A percentile compares a stretch with the other conserved stretches of the same genome.
Evolutionary conservation across 2,329 filamentous ascomycete genomes (phyloP).

Genomic region (Calonectria montana): DNA sequence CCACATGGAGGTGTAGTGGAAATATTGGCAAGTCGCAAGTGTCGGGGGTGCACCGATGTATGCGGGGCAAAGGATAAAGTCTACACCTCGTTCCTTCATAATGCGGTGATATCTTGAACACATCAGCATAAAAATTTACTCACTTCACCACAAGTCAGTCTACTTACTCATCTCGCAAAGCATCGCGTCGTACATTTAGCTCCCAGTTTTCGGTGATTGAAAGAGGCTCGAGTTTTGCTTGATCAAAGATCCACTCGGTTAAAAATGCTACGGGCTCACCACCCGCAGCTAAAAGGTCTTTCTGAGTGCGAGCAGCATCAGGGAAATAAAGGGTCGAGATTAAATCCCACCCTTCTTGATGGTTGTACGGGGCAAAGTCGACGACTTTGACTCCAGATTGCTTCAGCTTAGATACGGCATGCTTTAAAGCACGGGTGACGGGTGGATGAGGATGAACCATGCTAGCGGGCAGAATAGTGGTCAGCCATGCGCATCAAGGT

Average conservation of each 20-base stretch:
- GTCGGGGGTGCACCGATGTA: conserved; percentile 37
- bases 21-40: conserved; percentile 38
- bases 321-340: conserved; percentile 37
- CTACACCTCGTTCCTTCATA: conserved; percentile 38
- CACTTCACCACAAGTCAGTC: not conserved
- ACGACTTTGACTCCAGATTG: conserved; percentile 36
- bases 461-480: not conserved
- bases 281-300: conserved; percentile 27
- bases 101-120: conserved; percentile 11
- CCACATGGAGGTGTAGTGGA: conserved; percentile 46
- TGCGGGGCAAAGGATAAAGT: conserved; percentile 43
- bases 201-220: conserved; percentile 34
- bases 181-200: conserved; percentile 33
- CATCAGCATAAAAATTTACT: not conserved
- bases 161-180: conserved; percentile 19
- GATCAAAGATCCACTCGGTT: conserved; percentile 38
- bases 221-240: conserved; percentile 3
- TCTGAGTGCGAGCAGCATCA: conserved; percentile 31
- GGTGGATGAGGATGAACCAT: conserved; percentile 39
- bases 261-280: conserved; percentile 39
- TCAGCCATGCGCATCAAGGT: not conserved
- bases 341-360: conserved; percentile 34
- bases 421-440: conserved; percentile 33
- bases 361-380: conserved; percentile 38
- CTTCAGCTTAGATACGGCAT: conserved; percentile 30